A percentile compares a stretch with the other conserved stretches of the same genome.
Conservation (phyloP, 129 eudicot genomes). For the Tagetes erecta region DNA sequence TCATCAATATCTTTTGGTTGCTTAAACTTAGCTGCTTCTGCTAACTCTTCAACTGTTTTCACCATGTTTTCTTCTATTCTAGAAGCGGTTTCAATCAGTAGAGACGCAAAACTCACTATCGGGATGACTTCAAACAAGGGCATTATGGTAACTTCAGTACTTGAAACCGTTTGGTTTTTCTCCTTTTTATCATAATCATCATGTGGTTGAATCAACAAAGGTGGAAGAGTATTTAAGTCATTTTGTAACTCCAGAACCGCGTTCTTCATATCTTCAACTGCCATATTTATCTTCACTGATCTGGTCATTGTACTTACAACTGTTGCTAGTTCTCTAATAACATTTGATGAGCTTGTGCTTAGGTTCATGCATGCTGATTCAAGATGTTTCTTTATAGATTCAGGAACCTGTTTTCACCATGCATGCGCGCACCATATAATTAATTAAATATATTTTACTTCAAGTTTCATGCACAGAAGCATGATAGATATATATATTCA, state of each 20-base stretch:
- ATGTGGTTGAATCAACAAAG: conserved; percentile 13
- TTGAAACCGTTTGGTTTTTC: not conserved
- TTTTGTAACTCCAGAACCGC: conserved; percentile 37
- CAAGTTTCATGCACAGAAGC: not conserved
- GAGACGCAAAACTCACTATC: conserved; percentile 42
- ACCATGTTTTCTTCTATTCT: conserved; percentile 44
- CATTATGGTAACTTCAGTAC: not conserved
- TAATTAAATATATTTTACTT: not conserved
- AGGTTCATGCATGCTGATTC: conserved; percentile 36
- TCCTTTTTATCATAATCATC: conserved; percentile 9
- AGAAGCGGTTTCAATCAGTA: conserved; percentile 44
- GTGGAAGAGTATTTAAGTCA: conserved; percentile 37
- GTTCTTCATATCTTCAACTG: conserved; percentile 38
- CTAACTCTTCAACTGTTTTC: conserved; percentile 45
- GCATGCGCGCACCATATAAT: too few relatives aligned
- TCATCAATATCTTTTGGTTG: conserved; percentile 10
- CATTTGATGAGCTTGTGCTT: conserved; percentile 36
- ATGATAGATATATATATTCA: not conserved
- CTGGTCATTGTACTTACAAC: conserved; percentile 36
- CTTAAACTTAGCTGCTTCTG: conserved; percentile 43
- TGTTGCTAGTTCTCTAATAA: conserved; percentile 44
- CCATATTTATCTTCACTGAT: conserved; percentile 37
- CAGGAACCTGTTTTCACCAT: conserved; percentile 36
- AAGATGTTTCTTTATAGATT: conserved; percentile 38
- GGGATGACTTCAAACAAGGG: conserved; percentile 34